Evolutionary conservation across 2,329 filamentous ascomycete species (phyloP).

Genomic region (Colletotrichum euphorbiae): DNA sequence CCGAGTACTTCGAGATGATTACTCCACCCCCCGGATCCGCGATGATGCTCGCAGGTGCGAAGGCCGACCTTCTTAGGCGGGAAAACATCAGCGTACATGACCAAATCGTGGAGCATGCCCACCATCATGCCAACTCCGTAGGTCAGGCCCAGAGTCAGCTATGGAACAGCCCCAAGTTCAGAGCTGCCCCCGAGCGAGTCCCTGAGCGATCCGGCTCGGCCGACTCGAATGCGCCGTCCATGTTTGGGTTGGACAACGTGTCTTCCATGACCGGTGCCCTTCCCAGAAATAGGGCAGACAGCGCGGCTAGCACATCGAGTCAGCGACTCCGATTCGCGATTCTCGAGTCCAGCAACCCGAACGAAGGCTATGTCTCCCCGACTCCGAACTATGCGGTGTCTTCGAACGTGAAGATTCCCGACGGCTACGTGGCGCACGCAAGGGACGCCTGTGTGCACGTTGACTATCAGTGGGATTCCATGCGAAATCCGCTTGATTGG

Average conservation of each 20-base stretch:
- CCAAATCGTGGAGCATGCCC: slow-evolving; percentile 27
- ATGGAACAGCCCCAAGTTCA: slow-evolving; percentile 49
- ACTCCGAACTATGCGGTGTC: slow-evolving; percentile 87
- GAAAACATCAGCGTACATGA: slow-evolving; percentile 72
- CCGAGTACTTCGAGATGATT: slow-evolving; percentile 93
- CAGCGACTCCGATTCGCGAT: slow-evolving; percentile 31
- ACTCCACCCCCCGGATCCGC: slow-evolving; percentile 87
- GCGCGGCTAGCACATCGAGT: slow-evolving; percentile 43
- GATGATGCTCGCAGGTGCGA: slow-evolving; percentile 89
- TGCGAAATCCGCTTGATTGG: slow-evolving; percentile 81
- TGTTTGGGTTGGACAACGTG: slow-evolving; percentile 44
- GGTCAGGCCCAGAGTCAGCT: slow-evolving; percentile 46
- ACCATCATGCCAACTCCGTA: slow-evolving; percentile 38
- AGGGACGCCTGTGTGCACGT: slow-evolving; percentile 85
- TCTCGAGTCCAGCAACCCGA: slow-evolving; percentile 41
- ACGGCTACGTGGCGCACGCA: slow-evolving; percentile 90
- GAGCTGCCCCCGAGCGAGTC: slow-evolving; percentile 30
- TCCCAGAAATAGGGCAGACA: slow-evolving; percentile 44
- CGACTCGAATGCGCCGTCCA: slow-evolving; percentile 37
- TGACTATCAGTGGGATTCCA: slow-evolving; percentile 98
- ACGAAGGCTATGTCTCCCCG: slow-evolving; percentile 76
- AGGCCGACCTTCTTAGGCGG: slow-evolving; percentile 83
- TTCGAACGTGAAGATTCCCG: slow-evolving; percentile 81
- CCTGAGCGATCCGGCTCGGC: slow-evolving; percentile 37
- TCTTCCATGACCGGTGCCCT: slow-evolving; percentile 51